phyloP scores from a whole-genome alignment of 176 grass and related monocot genomes.

The Triticum aestivum region DNA sequence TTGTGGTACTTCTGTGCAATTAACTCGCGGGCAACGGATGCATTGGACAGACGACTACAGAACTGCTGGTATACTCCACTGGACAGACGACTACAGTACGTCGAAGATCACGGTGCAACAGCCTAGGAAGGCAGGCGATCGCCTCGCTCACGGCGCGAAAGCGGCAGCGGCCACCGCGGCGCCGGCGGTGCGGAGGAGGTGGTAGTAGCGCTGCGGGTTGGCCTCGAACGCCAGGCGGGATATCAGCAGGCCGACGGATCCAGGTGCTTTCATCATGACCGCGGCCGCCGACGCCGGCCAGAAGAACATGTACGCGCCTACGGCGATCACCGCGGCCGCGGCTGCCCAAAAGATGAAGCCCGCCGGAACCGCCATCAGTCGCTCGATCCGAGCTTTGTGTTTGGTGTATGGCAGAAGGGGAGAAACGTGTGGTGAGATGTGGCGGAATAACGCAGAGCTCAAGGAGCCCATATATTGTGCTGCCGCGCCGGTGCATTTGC shows the following conservation, averaged over 20 bases:
- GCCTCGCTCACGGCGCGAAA: not conserved
- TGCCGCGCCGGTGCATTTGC: not conserved
- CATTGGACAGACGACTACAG: not conserved
- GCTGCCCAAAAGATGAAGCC: not conserved
- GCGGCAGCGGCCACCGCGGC: not conserved
- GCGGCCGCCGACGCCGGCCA: not conserved
- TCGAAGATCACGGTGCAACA: not conserved
- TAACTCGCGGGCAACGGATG: not conserved
- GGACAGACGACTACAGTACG: not conserved
- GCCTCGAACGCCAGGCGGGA: slow-evolving; percentile 10
- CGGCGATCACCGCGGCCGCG: not conserved
- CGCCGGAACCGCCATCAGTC: not conserved
- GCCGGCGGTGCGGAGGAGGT: slow-evolving; percentile 14
- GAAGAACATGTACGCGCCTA: slow-evolving; percentile 1
- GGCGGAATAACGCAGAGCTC: not conserved
- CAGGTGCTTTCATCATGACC: slow-evolving; percentile 30
- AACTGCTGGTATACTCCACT: too few relatives aligned
- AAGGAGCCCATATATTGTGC: not conserved
- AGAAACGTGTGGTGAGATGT: not conserved
- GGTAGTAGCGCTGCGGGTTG: slow-evolving; percentile 9
- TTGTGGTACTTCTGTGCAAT: too few relatives aligned
- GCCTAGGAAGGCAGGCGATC: not conserved
- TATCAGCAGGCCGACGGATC: not conserved
- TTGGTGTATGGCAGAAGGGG: not conserved
- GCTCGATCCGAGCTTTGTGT: not conserved